Conservation (phyloP, 2,329 filamentous ascomycete species). For the Leptographium wingfieldii region DNA sequence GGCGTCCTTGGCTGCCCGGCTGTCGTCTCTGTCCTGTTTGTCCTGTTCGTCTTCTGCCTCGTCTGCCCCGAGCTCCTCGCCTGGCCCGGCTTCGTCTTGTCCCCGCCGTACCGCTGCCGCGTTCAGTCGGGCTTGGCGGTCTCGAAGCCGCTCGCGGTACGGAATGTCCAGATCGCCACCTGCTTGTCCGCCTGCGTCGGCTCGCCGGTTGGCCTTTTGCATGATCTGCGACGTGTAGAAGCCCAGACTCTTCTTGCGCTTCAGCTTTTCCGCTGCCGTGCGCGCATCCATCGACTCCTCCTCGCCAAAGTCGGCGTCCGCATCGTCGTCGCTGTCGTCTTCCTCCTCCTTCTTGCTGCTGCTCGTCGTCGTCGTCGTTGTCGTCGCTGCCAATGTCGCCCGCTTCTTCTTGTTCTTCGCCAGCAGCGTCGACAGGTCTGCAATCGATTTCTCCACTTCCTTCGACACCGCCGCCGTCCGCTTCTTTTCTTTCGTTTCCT, state of each 20-base stretch:
- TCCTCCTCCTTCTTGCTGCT: neutral
- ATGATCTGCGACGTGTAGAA: conserved; percentile 98
- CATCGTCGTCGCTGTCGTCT: conserved; percentile 15
- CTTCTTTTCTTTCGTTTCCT: conserved; percentile 20
- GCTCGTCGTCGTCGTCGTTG: conserved; percentile 6
- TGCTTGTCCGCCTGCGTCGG: conserved; percentile 56
- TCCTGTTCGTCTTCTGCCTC: conserved; percentile 59
- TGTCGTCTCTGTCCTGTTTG: conserved; percentile 25
- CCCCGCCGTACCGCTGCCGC: conserved; percentile 80
- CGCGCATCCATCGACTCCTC: conserved; percentile 66
- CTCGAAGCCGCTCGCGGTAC: conserved; percentile 75
- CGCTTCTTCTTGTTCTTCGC: conserved; percentile 30
- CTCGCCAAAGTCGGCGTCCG: conserved; percentile 85
- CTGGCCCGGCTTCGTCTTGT: conserved; percentile 47
- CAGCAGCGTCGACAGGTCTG: conserved; percentile 54
- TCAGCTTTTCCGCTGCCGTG: conserved; percentile 75
- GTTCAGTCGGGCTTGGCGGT: conserved; percentile 75
- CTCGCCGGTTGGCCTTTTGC: conserved; percentile 82
- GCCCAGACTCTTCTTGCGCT: conserved; percentile 79
- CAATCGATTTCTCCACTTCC: conserved; percentile 57
- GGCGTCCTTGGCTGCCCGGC: conserved; percentile 71
- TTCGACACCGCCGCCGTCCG: conserved; percentile 27
- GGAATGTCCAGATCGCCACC: conserved; percentile 77
- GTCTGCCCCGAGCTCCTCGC: conserved; percentile 52
- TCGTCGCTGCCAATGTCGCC: neutral